Evolutionary conservation across 768 basidiomycete species (phyloP).

Genomic region (Pilatotrama ljubarskyi): DNA sequence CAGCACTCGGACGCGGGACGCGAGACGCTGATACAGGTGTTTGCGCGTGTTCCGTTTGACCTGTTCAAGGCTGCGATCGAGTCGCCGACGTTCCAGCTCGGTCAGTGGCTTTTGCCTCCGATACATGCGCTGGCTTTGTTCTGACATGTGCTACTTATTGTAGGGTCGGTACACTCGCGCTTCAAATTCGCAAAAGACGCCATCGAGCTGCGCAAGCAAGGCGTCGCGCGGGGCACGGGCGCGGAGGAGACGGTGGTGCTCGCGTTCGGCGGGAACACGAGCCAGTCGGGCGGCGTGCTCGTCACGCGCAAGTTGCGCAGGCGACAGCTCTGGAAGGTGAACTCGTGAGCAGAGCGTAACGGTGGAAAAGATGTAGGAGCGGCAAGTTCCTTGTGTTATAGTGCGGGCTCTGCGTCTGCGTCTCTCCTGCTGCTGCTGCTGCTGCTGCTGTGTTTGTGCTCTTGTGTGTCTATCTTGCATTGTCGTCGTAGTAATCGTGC

Average conservation of each 20-base stretch:
- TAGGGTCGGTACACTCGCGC: conserved; percentile 80
- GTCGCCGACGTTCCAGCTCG: conserved; percentile 77
- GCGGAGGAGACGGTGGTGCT: conserved; percentile 91
- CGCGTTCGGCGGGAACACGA: conserved; percentile 75
- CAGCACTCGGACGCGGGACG: conserved; percentile 47
- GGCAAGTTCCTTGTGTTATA: not conserved
- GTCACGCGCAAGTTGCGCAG: conserved; percentile 82
- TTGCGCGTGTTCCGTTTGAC: conserved; percentile 82
- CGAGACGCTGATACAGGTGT: conserved; percentile 72
- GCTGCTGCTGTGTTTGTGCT: conserved; percentile 21
- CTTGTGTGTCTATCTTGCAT: conserved; percentile 22
- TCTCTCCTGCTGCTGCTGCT: too few relatives aligned
- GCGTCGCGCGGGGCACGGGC: conserved; percentile 66
- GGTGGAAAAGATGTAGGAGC: not conserved
- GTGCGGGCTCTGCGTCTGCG: conserved; percentile 11
- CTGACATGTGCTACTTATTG: not conserved
- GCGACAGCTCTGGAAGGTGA: conserved; percentile 46
- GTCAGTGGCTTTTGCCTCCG: conserved; percentile 38
- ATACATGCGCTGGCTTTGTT: not conserved
- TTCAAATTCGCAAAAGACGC: conserved; percentile 93
- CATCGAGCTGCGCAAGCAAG: conserved; percentile 78
- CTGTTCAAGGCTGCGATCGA: conserved; percentile 83
- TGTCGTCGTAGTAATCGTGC: conserved; percentile 18
- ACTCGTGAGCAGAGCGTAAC: conserved; percentile 15
- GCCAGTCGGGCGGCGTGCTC: conserved; percentile 76